Percentiles rank a stretch among this genome's conserved stretches.
Evolutionary conservation across 164 flowering plant species (phyloP).

Genomic region (Tetracentron sinense): DNA sequence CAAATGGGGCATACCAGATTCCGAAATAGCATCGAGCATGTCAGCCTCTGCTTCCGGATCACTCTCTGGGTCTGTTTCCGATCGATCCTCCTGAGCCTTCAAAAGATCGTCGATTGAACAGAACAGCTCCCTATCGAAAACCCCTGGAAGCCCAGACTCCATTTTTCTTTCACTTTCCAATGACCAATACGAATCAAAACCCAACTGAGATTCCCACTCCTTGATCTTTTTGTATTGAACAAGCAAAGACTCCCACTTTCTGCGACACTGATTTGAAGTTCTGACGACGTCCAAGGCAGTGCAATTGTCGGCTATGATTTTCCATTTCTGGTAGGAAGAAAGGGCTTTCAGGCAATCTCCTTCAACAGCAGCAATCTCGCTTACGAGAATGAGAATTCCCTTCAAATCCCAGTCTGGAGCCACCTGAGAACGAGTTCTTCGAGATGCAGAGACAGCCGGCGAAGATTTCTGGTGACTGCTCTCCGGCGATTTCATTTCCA

Average conservation of each 20-base stretch:
- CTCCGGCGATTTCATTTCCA: not conserved
- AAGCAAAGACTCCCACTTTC: slow-evolving; percentile 56
- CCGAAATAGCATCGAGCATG: slow-evolving; percentile 1
- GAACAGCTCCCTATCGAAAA: slow-evolving; percentile 44
- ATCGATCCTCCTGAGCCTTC: slow-evolving; percentile 21
- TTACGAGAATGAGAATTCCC: slow-evolving; percentile 46
- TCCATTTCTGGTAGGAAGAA: slow-evolving; percentile 62
- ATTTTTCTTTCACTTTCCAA: slow-evolving; percentile 33
- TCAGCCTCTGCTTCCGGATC: slow-evolving; percentile 35
- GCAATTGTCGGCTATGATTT: slow-evolving; percentile 50
- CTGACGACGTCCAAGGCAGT: slow-evolving; percentile 36
- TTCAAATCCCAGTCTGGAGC: slow-evolving; percentile 45
- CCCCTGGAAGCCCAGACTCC: slow-evolving; percentile 35
- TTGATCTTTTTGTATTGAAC: slow-evolving; percentile 39
- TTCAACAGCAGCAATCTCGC: slow-evolving; percentile 47
- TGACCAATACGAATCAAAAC: slow-evolving; percentile 36
- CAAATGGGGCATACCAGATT: slow-evolving; percentile 15
- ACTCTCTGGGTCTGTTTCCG: slow-evolving; percentile 34
- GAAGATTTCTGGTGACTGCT: not conserved
- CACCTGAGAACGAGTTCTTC: slow-evolving; percentile 52
- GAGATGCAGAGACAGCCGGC: slow-evolving; percentile 8
- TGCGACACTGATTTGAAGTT: slow-evolving; percentile 45
- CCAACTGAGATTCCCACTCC: slow-evolving; percentile 32
- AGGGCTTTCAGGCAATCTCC: slow-evolving; percentile 38
- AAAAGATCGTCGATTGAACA: slow-evolving; percentile 29